These are phyloP conservation scores for Talaromyces trachyspermus DNA, from an alignment of 495 filamentous ascomycete genomes.

Conservation along the genomic window DNA sequence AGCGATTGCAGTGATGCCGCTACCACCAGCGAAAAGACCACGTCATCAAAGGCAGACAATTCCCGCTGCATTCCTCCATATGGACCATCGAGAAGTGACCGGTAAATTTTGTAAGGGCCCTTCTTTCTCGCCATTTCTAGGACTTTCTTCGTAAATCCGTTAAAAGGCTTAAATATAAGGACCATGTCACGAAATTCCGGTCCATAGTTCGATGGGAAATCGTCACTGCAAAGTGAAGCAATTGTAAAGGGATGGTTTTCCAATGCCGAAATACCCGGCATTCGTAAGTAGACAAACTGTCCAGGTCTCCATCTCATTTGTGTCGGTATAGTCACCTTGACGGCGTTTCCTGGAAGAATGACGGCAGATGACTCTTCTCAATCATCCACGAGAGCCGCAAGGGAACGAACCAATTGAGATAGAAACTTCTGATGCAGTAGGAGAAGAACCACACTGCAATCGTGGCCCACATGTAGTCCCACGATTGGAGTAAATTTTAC, in stretches of 20 bases:
- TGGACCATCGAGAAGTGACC: constrained; percentile 85
- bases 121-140: constrained; percentile 69
- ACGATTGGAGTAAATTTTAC: constrained; percentile 83
- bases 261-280: constrained; percentile 82
- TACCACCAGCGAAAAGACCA: constrained; percentile 90
- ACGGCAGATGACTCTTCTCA: constrained; percentile 81
- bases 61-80: constrained; percentile 92
- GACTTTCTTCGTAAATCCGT: constrained; percentile 79
- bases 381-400: constrained; percentile 70
- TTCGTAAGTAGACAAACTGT: constrained; percentile 89
- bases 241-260: constrained; percentile 97
- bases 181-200: constrained; percentile 81
- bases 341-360: constrained; percentile 79
- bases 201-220: constrained; percentile 84
- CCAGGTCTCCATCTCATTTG: constrained; percentile 89
- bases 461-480: constrained; percentile 82
- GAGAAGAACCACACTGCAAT: constrained; percentile 69
- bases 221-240: constrained; percentile 76
- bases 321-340: constrained; percentile 90
- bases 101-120: constrained; percentile 79
- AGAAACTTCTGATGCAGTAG: constrained; percentile 58
- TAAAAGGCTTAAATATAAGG: constrained; percentile 83
- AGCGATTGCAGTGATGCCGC: constrained; percentile 88
- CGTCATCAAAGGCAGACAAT: constrained; percentile 87
- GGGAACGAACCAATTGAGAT: constrained; percentile 82